Conservation (phyloP, 495 filamentous ascomycete species). For the Penicillium canariense region DNA sequence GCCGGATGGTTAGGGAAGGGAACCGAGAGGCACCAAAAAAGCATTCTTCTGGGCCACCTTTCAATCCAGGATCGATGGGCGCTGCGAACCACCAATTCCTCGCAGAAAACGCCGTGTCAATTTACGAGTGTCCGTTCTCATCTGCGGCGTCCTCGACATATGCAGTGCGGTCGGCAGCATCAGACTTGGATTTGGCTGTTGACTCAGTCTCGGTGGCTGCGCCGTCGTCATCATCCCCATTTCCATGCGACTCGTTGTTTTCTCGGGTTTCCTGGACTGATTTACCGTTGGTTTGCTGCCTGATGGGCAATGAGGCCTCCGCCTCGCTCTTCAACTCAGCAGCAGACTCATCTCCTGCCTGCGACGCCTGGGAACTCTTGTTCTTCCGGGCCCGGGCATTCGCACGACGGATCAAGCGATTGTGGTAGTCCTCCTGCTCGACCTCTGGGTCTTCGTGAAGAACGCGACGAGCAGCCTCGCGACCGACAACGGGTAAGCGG, state of each 20-base stretch:
- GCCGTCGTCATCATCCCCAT: conserved; percentile 17
- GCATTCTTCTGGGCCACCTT: no score
- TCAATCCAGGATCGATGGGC: no score
- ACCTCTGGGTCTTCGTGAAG: conserved; percentile 54
- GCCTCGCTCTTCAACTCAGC: conserved; percentile 27
- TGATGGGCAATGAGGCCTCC: conserved; percentile 13
- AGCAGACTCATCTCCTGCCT: conserved; percentile 24
- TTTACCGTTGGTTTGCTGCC: conserved; percentile 24
- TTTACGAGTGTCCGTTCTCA: conserved; percentile 8
- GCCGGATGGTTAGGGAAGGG: no score
- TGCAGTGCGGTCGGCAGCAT: conserved; percentile 8
- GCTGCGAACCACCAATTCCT: no score
- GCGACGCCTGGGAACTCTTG: conserved; percentile 8
- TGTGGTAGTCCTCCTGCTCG: conserved; percentile 42
- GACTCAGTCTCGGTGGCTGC: conserved; percentile 20
- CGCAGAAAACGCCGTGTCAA: background rate
- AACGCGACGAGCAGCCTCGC: conserved; percentile 64
- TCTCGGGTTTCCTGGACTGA: conserved; percentile 19
- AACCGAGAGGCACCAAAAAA: no score
- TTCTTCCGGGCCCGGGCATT: conserved; percentile 23
- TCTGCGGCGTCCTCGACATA: conserved; percentile 22
- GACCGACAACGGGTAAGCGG: conserved; percentile 67
- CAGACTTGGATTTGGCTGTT: conserved; percentile 8
- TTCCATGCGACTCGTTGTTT: background rate
- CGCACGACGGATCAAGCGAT: conserved; percentile 37